Base-by-base conservation (phyloP, 2,329 filamentous ascomycete genomes). In the Penicillium sp. region DNA sequence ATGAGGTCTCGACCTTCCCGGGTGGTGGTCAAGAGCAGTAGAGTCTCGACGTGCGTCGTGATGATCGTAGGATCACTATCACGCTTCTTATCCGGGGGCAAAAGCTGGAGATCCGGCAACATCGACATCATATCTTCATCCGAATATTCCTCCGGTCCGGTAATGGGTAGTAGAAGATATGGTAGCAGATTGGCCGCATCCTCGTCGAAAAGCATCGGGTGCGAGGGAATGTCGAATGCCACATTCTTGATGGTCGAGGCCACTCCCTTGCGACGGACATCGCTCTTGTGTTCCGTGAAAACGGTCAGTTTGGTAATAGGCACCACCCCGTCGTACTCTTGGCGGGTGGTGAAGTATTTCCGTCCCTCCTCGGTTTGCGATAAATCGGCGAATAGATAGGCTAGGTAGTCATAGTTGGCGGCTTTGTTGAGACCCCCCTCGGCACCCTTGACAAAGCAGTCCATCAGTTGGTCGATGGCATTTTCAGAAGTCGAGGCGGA, bases 171-270 rank as follows among this genome's bases (percentile, higher is more conserved):
- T 8, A 99, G 76, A 13, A 97, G 78, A 70, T 97, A 97, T 0
- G 93, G 92, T 4, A 97, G 76, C 13, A 97, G 81, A 63, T 96
- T 88, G 43, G 92, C 85, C 32, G 86, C 85, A 15, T 86, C 83
- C 45, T 89, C 85, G 0, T 83, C 80, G 39, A 97, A 74, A 46
- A 96, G 86, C 2, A 80, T 75, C 0, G 83, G 78, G 64, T 97
- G 93, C 0, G 87, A 82, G 3, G 83, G 74, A 5, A 93, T 75
- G 64, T 95, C 89, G 68, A 99, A 97, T 6, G 90, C 86, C 24
- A 90, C 85, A 68, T 99, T 99, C 73, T 97, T 97, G 69, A 99
- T 91, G 8, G 91, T 94, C 54, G 87, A 91, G 7, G 93, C 93
- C n/a, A 97, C 92, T n/a, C 94, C 94, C 64, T 91, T 90, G 48